Percentiles rank a stretch among this genome's conserved stretches.
These are phyloP conservation scores for Colletotrichum ledebouriae DNA, from an alignment of 2,329 filamentous ascomycete species.

Conservation along the genomic window DNA sequence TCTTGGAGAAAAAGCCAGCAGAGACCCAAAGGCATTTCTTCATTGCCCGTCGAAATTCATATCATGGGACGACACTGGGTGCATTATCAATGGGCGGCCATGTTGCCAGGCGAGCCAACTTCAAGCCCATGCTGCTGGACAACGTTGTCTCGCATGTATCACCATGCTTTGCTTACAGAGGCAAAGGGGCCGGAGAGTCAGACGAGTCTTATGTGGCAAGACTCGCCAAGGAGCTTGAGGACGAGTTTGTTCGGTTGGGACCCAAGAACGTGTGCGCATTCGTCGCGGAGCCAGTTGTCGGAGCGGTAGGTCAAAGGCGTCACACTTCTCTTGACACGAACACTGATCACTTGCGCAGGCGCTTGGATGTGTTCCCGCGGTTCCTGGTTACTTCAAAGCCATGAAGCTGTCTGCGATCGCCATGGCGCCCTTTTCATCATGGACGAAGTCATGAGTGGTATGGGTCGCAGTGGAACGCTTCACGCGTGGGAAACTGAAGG, in stretches of 20 bases:
- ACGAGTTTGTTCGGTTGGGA: constrained; percentile 74
- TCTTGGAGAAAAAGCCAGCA: constrained; percentile 56
- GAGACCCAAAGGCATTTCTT: constrained; percentile 72
- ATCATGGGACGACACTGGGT: constrained; percentile 80
- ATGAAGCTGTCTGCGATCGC: constrained; percentile 77
- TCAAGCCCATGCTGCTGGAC: constrained; percentile 70
- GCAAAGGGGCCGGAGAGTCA: constrained; percentile 63
- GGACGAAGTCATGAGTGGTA: constrained; percentile 59
- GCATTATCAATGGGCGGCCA: constrained; percentile 76
- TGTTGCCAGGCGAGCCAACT: constrained; percentile 69
- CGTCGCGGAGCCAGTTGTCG: constrained; percentile 77
- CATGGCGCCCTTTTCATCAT: constrained; percentile 76
- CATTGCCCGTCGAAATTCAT: constrained; percentile 76
- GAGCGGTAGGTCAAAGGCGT: constrained; percentile 64
- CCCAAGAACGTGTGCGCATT: constrained; percentile 73
- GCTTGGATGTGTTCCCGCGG: constrained; percentile 75
- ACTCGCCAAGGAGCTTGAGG: constrained; percentile 75
- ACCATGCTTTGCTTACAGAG: constrained; percentile 76
- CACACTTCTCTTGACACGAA: too few relatives aligned
- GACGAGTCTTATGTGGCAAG: constrained; percentile 71
- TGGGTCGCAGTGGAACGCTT: constrained; percentile 32
- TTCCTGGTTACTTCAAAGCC: constrained; percentile 70
- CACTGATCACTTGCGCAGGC: too few relatives aligned
- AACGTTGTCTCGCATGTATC: constrained; percentile 71
- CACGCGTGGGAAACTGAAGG: constrained; percentile 46